Evolutionary conservation across 495 filamentous ascomycete species (phyloP), one percentile per base, ranked within the genome.

Genomic region (Peziza echinospora): DNA sequence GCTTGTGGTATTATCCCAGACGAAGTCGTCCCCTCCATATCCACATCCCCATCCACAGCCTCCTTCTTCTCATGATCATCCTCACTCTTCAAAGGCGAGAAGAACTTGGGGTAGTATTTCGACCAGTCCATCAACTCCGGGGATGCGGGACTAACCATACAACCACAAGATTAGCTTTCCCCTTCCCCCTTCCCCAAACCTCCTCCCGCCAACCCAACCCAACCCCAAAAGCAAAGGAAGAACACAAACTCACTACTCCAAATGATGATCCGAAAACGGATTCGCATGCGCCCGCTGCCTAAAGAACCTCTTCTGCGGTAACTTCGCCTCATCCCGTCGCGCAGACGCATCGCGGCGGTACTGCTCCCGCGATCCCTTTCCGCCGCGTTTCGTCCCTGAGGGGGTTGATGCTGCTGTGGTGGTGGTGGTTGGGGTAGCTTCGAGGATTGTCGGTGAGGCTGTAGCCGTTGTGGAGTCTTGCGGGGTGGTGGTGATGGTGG

Each of bases 251-350:
- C 71, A 93, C 89, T 97, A 96, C 49, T 66, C 69, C 58, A 97
- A 68, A 11, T 71, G 60, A 64, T 96, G 89, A 57, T 97, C 89
- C 0, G 86, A 92, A 63, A 97, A 96, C 8, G 84, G 84, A 67
- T 97, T 97, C 41, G 89, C 91, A 63, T 97, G 89, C 24, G 89
- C 89, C 57, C 89, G 73, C 62, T 97, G 89, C 43, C 89, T 74
- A 63, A 93, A 97, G 67, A 86, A 93, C 64, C 78, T 87, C 67
- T 94, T 93, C 65, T 78, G 73, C 22, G 86, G 86, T 56, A 93
- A 67, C 58, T 72, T 65, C 21, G 49, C 48, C 11, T 51, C 47
- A 17, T 44, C 51, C 41, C 53, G 52, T 16, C 53, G 52, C 7
- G 44, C 49, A n/a, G n/a, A n/a, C 21, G 21, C 45, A 6, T 51